Evolutionary conservation across 345 rosid species (phyloP).

Genomic region (Eucalyptus guilfoylei): DNA sequence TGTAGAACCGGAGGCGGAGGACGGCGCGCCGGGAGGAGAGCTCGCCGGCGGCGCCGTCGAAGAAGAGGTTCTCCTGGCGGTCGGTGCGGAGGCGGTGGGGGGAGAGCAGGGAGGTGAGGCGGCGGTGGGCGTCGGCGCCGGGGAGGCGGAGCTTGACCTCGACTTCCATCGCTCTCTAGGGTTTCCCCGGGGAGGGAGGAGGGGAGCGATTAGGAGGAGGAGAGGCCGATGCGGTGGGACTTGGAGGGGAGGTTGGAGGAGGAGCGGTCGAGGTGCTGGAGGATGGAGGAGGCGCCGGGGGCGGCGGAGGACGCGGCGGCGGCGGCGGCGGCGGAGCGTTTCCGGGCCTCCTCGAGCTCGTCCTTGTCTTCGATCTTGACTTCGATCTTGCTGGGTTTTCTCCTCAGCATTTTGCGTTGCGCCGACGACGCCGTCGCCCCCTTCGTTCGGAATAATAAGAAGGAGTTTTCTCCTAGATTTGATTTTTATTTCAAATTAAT

Average conservation of each 20-base stretch:
- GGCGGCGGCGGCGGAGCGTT: conserved; percentile 16
- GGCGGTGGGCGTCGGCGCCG: conserved; percentile 27
- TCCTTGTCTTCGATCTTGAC: conserved; percentile 60
- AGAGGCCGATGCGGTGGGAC: conserved; percentile 61
- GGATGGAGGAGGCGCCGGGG: conserved; percentile 25
- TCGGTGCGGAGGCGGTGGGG: conserved; percentile 47
- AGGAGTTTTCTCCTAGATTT: not conserved
- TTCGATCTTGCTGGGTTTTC: conserved; percentile 79
- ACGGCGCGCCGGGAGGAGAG: conserved; percentile 47
- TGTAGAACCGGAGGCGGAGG: conserved; percentile 60
- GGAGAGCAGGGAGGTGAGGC: conserved; percentile 36
- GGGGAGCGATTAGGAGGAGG: not conserved
- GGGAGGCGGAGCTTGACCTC: conserved; percentile 67
- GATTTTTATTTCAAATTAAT: not conserved
- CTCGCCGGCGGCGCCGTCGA: conserved; percentile 39
- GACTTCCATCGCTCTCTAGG: conserved; percentile 43
- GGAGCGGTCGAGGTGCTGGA: conserved; percentile 44
- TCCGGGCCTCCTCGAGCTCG: conserved; percentile 73
- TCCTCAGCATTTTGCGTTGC: conserved; percentile 49
- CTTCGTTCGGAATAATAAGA: not conserved
- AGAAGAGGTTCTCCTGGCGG: conserved; percentile 61
- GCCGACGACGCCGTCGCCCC: not conserved
- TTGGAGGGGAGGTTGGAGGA: conserved; percentile 39
- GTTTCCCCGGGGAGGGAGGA: not conserved
- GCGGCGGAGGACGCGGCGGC: conserved; percentile 1